A percentile compares a stretch with the other conserved stretches of the same genome.
Conservation (phyloP, 257 asterid genomes). For the Ilex aquifolium region DNA sequence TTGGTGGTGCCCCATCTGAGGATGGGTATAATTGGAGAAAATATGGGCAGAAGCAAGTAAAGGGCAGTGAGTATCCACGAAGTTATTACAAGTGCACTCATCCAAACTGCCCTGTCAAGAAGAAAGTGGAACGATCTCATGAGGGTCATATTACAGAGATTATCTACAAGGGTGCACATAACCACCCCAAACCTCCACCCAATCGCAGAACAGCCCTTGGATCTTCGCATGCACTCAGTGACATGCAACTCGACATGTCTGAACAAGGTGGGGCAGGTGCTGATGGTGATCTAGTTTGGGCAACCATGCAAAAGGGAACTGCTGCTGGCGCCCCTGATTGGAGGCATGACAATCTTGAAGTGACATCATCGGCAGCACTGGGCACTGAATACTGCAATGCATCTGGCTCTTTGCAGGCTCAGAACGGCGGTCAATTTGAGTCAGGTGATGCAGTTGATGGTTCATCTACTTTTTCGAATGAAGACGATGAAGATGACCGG, state of each 20-base stretch:
- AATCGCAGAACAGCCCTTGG: conserved; percentile 50
- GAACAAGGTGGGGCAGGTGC: conserved; percentile 34
- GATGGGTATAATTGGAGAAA: conserved; percentile 89
- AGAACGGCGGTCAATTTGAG: conserved; percentile 36
- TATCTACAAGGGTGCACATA: conserved; percentile 73
- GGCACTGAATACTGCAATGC: conserved; percentile 45
- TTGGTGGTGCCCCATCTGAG: conserved; percentile 47
- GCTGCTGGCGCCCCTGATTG: conserved; percentile 29
- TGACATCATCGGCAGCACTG: conserved; percentile 25
- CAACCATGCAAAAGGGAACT: conserved; percentile 37
- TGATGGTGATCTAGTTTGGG: conserved; percentile 38
- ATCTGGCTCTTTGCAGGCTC: conserved; percentile 28
- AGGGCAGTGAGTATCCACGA: conserved; percentile 82
- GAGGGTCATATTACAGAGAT: conserved; percentile 80
- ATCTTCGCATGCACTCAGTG: conserved; percentile 34
- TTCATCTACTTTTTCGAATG: conserved; percentile 58
- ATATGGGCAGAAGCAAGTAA: conserved; percentile 86
- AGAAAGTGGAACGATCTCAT: conserved; percentile 68
- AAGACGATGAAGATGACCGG: conserved; percentile 59
- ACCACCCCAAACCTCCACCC: conserved; percentile 70
- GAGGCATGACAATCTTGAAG: conserved; percentile 50
- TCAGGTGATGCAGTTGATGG: conserved; percentile 43
- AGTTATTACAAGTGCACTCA: conserved; percentile 87
- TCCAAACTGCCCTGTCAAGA: conserved; percentile 66
- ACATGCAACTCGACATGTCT: conserved; percentile 36